Evolutionary conservation across 495 filamentous ascomycete species (phyloP).

Genomic region (Evansstolkia leycettana): DNA sequence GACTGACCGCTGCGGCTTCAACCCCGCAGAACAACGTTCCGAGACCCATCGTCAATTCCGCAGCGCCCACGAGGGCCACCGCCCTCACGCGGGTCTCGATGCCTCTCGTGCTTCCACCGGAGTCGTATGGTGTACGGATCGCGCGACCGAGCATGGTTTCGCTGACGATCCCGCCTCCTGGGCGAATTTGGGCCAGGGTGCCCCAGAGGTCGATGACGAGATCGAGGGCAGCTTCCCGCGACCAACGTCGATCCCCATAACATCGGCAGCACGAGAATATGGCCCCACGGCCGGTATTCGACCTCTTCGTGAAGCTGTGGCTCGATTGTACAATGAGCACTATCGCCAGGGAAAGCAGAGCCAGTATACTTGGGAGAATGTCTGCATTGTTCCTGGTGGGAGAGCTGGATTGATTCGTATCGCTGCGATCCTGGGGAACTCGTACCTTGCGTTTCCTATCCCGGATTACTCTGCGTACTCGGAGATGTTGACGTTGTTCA

Average conservation of each 20-base stretch:
- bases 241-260: conserved; percentile 71
- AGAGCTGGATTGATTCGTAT: conserved; percentile 87
- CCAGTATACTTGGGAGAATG: conserved; percentile 96
- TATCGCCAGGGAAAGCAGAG: conserved; percentile 80
- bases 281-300: conserved; percentile 91
- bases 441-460: conserved; percentile 83
- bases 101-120: conserved; percentile 71
- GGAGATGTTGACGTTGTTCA: conserved; percentile 90
- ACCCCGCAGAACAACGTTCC: conserved; percentile 49
- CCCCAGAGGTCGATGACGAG: conserved; percentile 87
- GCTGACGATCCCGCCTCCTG: conserved; percentile 68
- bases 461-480: conserved; percentile 75
- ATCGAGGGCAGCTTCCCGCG: conserved; percentile 82
- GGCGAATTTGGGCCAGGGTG: conserved; percentile 93
- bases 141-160: conserved; percentile 69
- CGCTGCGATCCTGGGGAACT: conserved; percentile 84
- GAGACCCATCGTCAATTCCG: conserved; percentile 80
- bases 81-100: conserved; percentile 80
- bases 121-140: conserved; percentile 80
- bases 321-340: conserved; percentile 83
- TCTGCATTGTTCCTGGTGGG: conserved; percentile 93
- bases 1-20: conserved; percentile 4
- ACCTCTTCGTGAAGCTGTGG: conserved; percentile 79
- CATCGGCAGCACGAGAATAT: conserved; percentile 69
- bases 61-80: conserved; percentile 74